Base-by-base conservation (phyloP, 305 asterid species). In the Withania somnifera region DNA sequence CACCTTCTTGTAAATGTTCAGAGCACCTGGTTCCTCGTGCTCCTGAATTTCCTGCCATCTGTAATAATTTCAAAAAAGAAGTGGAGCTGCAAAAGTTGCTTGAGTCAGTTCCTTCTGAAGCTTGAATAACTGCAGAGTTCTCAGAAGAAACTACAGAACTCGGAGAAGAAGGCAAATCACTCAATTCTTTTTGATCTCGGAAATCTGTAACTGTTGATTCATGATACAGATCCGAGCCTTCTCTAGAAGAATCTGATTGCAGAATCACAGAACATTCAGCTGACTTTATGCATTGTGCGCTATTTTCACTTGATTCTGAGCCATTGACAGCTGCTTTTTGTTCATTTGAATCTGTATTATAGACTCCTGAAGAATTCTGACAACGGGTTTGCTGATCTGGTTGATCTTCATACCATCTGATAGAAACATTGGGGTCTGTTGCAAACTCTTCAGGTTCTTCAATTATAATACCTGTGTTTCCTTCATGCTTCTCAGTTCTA, bases 141-240 rank as follows among this genome's bases (percentile, higher is more conserved):
- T 90, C 97, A 83, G 98, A 88, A 60, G 91, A 91, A 86, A 86
- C 89, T 82, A 86, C 97, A 28, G 91, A 89, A 83, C 87, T 89
- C 66, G 93, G 95, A 77, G 97, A 94, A 80, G 94, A 94, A 84
- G 90, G 85, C 64, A 92, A 73, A 54, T 93, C 94, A 83, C 90
- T 91, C 79, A 85, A 76, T 80, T 91, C 97, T 85, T 63, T 87
- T 85, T 85, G 92, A 83, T 89, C 91, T 75, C 82, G 79, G 82
- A 81, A 82, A 83, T 87, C 86, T 79, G 52, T 83, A 17, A 87
- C 82, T 57, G 83, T 85, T 79, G 88, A 85, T 88, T 88, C 91
- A 85, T 73, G 81, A 83, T 90, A 78, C 81, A 83, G 68, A 82
- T 83, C 88, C 14, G 87, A 90, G 86, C 83, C 85, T 47, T 82